Evolutionary conservation across 1,284 basidiomycete species (phyloP).

Genomic region (Flammula alnicola): DNA sequence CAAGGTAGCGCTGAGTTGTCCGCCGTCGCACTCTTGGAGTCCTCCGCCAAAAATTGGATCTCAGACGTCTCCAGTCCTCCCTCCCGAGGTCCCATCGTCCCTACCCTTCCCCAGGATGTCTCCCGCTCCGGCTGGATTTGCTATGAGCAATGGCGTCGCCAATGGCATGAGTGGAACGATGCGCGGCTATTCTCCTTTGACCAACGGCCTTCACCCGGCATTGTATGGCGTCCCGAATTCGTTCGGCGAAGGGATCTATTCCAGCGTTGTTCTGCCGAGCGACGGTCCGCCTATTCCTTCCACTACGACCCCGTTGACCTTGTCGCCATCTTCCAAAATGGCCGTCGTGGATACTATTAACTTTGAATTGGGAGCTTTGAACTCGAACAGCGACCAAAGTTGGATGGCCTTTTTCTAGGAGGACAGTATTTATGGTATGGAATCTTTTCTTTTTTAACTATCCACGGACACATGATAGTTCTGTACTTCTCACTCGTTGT

Average conservation of each 20-base stretch:
- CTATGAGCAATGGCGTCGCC: conserved; percentile 7
- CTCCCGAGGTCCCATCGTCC: conserved; percentile 22
- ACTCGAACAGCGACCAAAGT: conserved; percentile 42
- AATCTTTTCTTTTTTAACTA: not conserved
- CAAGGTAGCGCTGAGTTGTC: conserved; percentile 33
- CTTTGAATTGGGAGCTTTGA: conserved; percentile 49
- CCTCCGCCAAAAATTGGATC: conserved; percentile 37
- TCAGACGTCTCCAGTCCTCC: conserved; percentile 39
- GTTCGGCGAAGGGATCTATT: conserved; percentile 25
- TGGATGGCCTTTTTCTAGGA: conserved; percentile 53
- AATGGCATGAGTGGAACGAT: conserved; percentile 2
- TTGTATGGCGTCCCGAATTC: conserved; percentile 6
- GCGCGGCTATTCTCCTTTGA: conserved; percentile 14
- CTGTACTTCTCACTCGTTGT: conserved; percentile 4
- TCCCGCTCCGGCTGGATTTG: conserved; percentile 15
- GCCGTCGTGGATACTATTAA: conserved; percentile 46
- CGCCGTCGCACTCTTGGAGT: conserved; percentile 48
- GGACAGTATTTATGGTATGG: no score
- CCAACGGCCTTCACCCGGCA: conserved; percentile 6
- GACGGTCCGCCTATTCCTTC: conserved; percentile 29
- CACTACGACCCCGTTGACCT: conserved; percentile 21
- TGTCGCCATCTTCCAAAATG: conserved; percentile 39
- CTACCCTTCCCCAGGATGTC: conserved; percentile 19
- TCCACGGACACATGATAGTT: not conserved
- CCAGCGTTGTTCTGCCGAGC: conserved; percentile 27